These are phyloP conservation scores for Astragalus membranaceus DNA, from an alignment of 306 rosid genomes.

Conservation along the genomic window DNA sequence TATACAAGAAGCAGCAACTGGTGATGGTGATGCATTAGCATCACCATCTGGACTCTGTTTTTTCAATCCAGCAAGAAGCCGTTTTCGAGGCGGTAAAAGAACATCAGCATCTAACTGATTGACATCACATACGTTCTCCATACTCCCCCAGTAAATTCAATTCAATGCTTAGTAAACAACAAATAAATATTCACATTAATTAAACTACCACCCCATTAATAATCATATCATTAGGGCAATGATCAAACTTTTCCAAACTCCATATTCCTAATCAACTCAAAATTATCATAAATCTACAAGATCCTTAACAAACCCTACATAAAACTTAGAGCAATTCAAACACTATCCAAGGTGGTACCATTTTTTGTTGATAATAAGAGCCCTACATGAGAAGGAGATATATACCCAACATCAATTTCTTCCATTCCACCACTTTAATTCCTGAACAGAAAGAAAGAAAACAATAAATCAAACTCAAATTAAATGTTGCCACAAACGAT, in stretches of 20 bases:
- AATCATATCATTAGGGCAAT: constrained; percentile 13
- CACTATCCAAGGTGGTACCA: constrained; percentile 17
- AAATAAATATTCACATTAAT: constrained; percentile 27
- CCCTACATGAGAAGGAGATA: constrained; percentile 16
- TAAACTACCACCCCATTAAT: constrained; percentile 28
- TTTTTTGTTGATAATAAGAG: constrained; percentile 11
- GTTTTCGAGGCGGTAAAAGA: constrained; percentile 92
- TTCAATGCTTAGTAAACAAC: constrained; percentile 26
- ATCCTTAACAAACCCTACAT: constrained; percentile 24
- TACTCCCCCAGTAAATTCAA: constrained; percentile 35
- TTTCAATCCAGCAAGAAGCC: constrained; percentile 92
- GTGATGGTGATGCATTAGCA: constrained; percentile 43
- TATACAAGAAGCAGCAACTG: constrained; percentile 49
- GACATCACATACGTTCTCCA: constrained; percentile 78
- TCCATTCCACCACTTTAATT: constrained; percentile 21
- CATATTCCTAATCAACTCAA: constrained; percentile 11
- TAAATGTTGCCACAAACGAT: background rate
- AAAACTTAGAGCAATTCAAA: constrained; percentile 17
- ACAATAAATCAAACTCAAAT: constrained; percentile 16
- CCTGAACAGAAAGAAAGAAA: constrained; percentile 10
- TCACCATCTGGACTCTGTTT: constrained; percentile 67
- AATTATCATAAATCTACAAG: constrained; percentile 17
- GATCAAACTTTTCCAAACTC: constrained; percentile 17
- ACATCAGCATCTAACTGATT: constrained; percentile 85
- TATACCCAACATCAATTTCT: constrained; percentile 9